Percentiles rank a stretch among this genome's conserved stretches.
phyloP scores from a whole-genome alignment of 2,329 filamentous ascomycete genomes.

The Botryotinia convoluta region DNA sequence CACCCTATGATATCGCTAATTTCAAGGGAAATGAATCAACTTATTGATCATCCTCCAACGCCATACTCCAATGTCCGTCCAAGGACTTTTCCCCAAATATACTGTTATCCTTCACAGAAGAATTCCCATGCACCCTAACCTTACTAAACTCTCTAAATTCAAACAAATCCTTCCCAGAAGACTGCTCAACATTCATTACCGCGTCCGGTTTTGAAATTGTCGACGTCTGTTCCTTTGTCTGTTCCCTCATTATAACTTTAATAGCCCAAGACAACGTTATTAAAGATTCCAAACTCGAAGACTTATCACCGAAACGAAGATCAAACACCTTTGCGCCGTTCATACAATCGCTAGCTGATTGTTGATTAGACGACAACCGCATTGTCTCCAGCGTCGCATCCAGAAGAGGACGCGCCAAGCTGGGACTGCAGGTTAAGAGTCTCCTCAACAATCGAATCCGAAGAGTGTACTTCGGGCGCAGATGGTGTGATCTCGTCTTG shows the following conservation, averaged over 20 bases:
- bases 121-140: constrained; percentile 12
- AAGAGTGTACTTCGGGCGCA: constrained; percentile 39
- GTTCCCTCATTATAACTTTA: constrained; percentile 33
- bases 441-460: constrained; percentile 40
- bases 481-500: constrained; percentile 44
- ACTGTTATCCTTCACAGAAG: constrained; percentile 21
- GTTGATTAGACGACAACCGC: constrained; percentile 63
- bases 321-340: constrained; percentile 32
- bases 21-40: constrained; percentile 1
- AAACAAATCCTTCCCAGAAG: constrained; percentile 33
- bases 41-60: constrained; percentile 27
- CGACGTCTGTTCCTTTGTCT: constrained; percentile 24
- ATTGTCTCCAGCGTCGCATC: constrained; percentile 73
- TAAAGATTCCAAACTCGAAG: constrained; percentile 35
- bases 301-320: constrained; percentile 28
- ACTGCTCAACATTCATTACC: constrained; percentile 34
- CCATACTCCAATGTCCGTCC: constrained; percentile 33
- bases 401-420: constrained; percentile 68
- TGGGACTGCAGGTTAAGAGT: constrained; percentile 71
- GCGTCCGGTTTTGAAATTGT: constrained; percentile 30
- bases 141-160: constrained; percentile 24
- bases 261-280: constrained; percentile 39
- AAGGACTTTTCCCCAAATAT: constrained; percentile 33
- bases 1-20: background rate
- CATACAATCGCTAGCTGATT: constrained; percentile 36